Percentiles rank a stretch among this genome's conserved stretches.
phyloP scores from a whole-genome alignment of 768 basidiomycete species.

The Termitomyces sp. region DNA sequence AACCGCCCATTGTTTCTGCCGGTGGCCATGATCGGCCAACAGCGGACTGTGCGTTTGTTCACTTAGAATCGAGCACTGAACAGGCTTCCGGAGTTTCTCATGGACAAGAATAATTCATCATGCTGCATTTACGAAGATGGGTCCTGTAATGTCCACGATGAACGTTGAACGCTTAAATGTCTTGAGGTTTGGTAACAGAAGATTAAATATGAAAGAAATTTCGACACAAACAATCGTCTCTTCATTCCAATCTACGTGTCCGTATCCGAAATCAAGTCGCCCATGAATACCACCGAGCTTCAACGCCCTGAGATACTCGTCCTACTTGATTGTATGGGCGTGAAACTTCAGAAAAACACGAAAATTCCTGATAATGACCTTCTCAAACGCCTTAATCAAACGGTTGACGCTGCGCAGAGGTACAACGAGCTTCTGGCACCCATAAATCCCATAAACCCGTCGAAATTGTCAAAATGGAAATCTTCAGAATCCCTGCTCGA shows the following conservation, averaged over 20 bases:
- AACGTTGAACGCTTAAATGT: too few relatives aligned
- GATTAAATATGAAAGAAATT: neutral
- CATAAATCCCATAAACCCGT: conserved; percentile 9
- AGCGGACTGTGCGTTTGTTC: too few relatives aligned
- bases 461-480: conserved; percentile 15
- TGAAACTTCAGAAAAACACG: conserved; percentile 24
- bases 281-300: conserved; percentile 11
- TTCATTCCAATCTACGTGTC: neutral
- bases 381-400: conserved; percentile 17
- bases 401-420: conserved; percentile 26
- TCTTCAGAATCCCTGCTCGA: conserved; percentile 15
- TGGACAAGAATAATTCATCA: too few relatives aligned
- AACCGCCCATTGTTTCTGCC: too few relatives aligned
- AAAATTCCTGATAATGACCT: conserved; percentile 26
- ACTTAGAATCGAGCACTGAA: too few relatives aligned
- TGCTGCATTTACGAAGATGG: too few relatives aligned
- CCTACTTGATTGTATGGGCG: conserved; percentile 25
- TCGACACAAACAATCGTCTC: neutral
- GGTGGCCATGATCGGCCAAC: too few relatives aligned
- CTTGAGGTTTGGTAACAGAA: too few relatives aligned
- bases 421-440: conserved; percentile 18
- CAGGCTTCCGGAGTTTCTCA: too few relatives aligned
- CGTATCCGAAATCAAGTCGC: neutral
- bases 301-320: conserved; percentile 12
- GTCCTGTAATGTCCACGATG: too few relatives aligned